Conservation (phyloP, 352 stramenopile genomes). For the Thalassiosira exigua region DNA sequence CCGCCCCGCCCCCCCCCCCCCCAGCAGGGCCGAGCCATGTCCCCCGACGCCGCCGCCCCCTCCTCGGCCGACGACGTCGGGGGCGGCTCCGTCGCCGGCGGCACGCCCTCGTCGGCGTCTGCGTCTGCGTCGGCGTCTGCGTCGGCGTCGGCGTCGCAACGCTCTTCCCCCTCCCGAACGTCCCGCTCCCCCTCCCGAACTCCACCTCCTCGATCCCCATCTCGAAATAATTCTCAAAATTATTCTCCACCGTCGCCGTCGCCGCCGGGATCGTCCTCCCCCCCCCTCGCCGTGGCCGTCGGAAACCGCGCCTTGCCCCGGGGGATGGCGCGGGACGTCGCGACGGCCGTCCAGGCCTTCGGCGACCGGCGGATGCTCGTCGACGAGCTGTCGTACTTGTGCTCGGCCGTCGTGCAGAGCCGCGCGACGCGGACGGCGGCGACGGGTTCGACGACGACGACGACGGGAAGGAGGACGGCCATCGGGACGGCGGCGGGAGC, state of each 20-base stretch:
- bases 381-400: slow-evolving; percentile 78
- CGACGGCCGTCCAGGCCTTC: slow-evolving; percentile 58
- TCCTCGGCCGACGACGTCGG: too few relatives aligned
- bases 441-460: not conserved
- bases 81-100: too few relatives aligned
- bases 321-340: slow-evolving; percentile 8
- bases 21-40: too few relatives aligned
- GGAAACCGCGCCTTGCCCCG: not conserved
- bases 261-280: not conserved
- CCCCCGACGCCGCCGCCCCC: too few relatives aligned
- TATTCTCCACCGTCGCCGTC: not conserved
- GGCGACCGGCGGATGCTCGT: slow-evolving; percentile 73
- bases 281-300: not conserved
- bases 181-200: not conserved
- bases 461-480: not conserved
- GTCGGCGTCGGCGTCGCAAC: slow-evolving; percentile 1
- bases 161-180: slow-evolving; percentile 4
- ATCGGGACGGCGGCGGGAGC: too few relatives aligned
- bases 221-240: not conserved
- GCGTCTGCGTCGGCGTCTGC: too few relatives aligned
- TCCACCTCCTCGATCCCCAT: not conserved
- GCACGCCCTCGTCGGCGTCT: too few relatives aligned
- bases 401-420: slow-evolving; percentile 52
- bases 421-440: not conserved
- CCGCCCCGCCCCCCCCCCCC: too few relatives aligned